Evolutionary conservation across 2,329 filamentous ascomycete species (phyloP), one percentile per base, ranked within the genome.

Genomic region (Aspergillus caelatus): DNA sequence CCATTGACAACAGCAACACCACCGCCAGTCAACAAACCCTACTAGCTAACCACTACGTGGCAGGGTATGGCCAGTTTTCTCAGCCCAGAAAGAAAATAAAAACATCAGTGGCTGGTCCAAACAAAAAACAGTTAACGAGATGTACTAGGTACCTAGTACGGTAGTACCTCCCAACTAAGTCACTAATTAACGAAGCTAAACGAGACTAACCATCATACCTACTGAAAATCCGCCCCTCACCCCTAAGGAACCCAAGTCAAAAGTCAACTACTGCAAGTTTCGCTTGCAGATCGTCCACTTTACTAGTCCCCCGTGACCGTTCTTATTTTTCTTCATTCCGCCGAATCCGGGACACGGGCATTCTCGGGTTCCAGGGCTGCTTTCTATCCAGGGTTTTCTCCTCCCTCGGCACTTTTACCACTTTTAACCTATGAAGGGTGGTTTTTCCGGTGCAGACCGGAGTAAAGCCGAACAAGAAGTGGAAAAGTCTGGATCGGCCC

Each of bases 401-500:
- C 50, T 62, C 57, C 61, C 65, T 69, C 67, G 65, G 67, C 64
- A 68, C 36, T 69, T 69, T 68, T 66, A 60, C 59, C 32, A 12
- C 11, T 34, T 34, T 34, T 12, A 34, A 34, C 4, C 58, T 52
- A 39, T 55, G 52, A 23, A 39, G 32, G 32, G 21, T 55, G 52
- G 32, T 28, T 55, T 55, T 55, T 55, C 52, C 52, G 32, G 56
- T 48, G 46, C 62, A 32, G 36, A 36, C 66, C 71, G 71, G 71
- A 72, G 68, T 66, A 59, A 63, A 65, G 53, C 43, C 60, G 50
- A 56, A 63, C 39, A 41, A 66, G 61, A 65, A 63, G 66, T 21
- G 6, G 6, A 26, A 30, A 55, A 70, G 68, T 70, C 65, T 65
- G 70, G 68, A 71, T 72, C 69, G 65, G 62, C 70, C 54, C 52